phyloP scores from a whole-genome alignment of 139 green algal species.

The Chlamydomonas sp. region DNA sequence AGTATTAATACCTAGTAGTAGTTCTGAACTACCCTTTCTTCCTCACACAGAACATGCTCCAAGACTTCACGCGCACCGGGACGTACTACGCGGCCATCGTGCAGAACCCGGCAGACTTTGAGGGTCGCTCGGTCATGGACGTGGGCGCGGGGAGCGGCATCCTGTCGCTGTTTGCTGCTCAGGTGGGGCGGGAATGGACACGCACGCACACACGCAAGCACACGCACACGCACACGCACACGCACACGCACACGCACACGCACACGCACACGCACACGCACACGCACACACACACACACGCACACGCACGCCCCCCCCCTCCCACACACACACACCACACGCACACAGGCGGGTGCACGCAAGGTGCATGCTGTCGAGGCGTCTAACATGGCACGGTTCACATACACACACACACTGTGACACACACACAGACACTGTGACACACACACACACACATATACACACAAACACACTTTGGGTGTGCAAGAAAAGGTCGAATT shows the following conservation, averaged over 20 bases:
- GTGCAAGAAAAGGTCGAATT: too few species aligned
- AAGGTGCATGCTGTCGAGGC: slow-evolving; percentile 93
- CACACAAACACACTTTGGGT: not conserved
- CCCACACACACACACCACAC: too few species aligned
- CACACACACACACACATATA: not conserved
- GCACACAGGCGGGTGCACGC: slow-evolving; percentile 17
- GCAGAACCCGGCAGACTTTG: slow-evolving; percentile 81
- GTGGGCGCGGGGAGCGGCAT: slow-evolving; percentile 90
- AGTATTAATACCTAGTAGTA: not conserved
- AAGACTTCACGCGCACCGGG: slow-evolving; percentile 80
- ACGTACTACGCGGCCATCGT: slow-evolving; percentile 90
- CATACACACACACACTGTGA: not conserved
- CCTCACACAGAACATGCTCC: slow-evolving; percentile 72
- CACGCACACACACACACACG: not conserved
- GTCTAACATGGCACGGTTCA: slow-evolving; percentile 68
- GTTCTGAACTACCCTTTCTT: not conserved
- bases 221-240: not conserved
- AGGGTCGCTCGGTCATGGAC: slow-evolving; percentile 87
- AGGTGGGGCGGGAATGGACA: slow-evolving; percentile 40
- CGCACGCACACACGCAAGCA: not conserved
- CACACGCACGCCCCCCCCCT: too few species aligned
- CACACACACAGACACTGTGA: not conserved
- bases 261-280: not conserved
- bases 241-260: not conserved
- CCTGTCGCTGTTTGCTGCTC: slow-evolving; percentile 90